Conservation (phyloP, 805 yeast genomes). For the Lipomyces starkeyi region DNA sequence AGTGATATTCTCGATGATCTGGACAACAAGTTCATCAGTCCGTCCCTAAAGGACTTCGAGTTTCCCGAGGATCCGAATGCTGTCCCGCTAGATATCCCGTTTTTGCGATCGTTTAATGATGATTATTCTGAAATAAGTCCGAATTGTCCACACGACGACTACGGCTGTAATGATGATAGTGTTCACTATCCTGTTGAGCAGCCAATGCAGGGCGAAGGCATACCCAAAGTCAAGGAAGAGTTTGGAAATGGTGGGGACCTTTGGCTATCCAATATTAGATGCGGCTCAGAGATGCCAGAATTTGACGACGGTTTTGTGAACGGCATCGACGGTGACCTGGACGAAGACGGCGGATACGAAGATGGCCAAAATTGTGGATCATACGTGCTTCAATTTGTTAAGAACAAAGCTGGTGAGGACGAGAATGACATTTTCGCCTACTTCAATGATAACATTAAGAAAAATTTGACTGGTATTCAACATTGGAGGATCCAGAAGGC, state of each 20-base stretch:
- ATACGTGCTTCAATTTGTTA: constrained; percentile 27
- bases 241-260: constrained; percentile 38
- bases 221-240: constrained; percentile 14
- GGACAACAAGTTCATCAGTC: constrained; percentile 57
- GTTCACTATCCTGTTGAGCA: constrained; percentile 7
- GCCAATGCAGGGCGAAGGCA: constrained; percentile 3
- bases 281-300: constrained; percentile 16
- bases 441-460: constrained; percentile 72
- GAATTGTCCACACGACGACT: constrained; percentile 38
- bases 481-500: constrained; percentile 84
- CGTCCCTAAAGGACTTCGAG: constrained; percentile 62
- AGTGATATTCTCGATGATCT: constrained; percentile 30
- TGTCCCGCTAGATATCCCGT: constrained; percentile 32
- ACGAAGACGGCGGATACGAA: constrained; percentile 39
- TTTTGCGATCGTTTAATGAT: constrained; percentile 40
- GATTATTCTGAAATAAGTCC: constrained; percentile 41
- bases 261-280: constrained; percentile 27
- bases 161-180: constrained; percentile 37
- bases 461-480: constrained; percentile 86
- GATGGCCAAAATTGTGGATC: constrained; percentile 22
- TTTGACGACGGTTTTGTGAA: constrained; percentile 17
- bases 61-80: constrained; percentile 28
- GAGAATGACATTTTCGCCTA: constrained; percentile 64
- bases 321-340: constrained; percentile 24
- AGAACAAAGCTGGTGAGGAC: constrained; percentile 28